Base-by-base conservation (phyloP, 495 filamentous ascomycete species). In the Penicillium coffeae region DNA sequence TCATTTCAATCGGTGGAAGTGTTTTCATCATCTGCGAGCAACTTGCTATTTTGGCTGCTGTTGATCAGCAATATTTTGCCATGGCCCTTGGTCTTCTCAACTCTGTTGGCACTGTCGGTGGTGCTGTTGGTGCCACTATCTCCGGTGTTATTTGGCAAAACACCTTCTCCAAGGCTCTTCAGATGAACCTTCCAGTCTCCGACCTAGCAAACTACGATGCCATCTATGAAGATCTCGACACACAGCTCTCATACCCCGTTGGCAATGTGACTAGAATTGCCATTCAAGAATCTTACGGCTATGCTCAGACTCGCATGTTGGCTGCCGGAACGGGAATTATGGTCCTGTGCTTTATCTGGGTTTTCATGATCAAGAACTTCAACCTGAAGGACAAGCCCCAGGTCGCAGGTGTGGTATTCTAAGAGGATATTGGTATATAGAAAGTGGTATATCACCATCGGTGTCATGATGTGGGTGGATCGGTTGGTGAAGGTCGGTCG, bases 1-100 rank as follows among this genome's bases (percentile, higher is more conserved):
- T 86, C 63, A 85, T 87, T 55, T 78, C 84, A 19, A 74, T 88
- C 34, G 70, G 72, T 34, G 83, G 81, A 19, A 69, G 76, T 32
- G 74, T 73, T 2, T 62, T 81, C 20, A 56, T 87, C 38, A 81
- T 88, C 59, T 68, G 63, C 49, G 78, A 82, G 58, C 79, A 88
- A 55, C 78, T 87, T 21, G 80, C 83, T 8, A 76, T 79, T 61
- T 77, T 87, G 74, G 83, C 85, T 9, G 80, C 77, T 1, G 71
- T 75, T 0, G 64, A 73, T 1, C 86, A 88, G 47, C 72, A 86
- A 50, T 66, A 86, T 50, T 70, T 88, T 33, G 83, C 86, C 18
- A 74, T 74, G 19, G 75, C 80, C n/a, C 71, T 88, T 1, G 84
- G 84, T 3, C 48, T 89, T 33, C 65, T 80, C 48, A 69, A 71